These are phyloP conservation scores for Dactylellina sp. DNA, from an alignment of 2,329 filamentous ascomycete genomes.

Conservation along the genomic window DNA sequence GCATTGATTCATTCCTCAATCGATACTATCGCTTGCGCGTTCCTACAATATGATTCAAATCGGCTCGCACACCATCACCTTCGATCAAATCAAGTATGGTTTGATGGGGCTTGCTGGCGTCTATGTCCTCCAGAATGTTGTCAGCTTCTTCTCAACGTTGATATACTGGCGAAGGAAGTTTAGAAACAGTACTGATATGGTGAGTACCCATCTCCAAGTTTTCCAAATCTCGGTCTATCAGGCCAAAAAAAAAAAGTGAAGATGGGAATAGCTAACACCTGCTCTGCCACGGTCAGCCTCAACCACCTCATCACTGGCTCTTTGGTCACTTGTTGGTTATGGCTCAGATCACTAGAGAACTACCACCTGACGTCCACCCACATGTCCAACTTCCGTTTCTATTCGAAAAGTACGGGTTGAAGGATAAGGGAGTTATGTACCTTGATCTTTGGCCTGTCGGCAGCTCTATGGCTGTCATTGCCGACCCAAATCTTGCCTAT, in stretches of 20 bases:
- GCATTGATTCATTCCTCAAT: no score
- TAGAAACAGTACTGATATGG: conserved; percentile 23
- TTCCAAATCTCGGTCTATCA: no score
- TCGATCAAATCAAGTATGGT: conserved; percentile 32
- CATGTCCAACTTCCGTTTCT: conserved; percentile 60
- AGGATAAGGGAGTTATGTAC: conserved; percentile 62
- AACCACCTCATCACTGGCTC: conserved; percentile 63
- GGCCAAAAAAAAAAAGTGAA: neutral
- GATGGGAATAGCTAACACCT: neutral
- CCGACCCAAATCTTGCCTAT: conserved; percentile 63
- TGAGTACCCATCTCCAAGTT: conserved; percentile 1
- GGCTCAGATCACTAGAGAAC: conserved; percentile 60
- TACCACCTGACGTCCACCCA: conserved; percentile 61
- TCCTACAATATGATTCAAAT: conserved; percentile 25
- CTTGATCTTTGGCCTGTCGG: conserved; percentile 65
- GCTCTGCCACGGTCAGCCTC: conserved; percentile 59
- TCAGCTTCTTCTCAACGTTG: conserved; percentile 16
- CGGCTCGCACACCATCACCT: conserved; percentile 13
- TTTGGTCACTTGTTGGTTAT: conserved; percentile 62
- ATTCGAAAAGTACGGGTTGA: conserved; percentile 61
- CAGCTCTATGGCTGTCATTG: conserved; percentile 63
- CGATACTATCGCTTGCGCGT: no score
- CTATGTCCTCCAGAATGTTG: conserved; percentile 21
- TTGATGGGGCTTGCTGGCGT: conserved; percentile 20
- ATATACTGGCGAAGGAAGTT: conserved; percentile 30